Conservation (phyloP, 1,284 basidiomycete species). For the Trametes polyzona region DNA sequence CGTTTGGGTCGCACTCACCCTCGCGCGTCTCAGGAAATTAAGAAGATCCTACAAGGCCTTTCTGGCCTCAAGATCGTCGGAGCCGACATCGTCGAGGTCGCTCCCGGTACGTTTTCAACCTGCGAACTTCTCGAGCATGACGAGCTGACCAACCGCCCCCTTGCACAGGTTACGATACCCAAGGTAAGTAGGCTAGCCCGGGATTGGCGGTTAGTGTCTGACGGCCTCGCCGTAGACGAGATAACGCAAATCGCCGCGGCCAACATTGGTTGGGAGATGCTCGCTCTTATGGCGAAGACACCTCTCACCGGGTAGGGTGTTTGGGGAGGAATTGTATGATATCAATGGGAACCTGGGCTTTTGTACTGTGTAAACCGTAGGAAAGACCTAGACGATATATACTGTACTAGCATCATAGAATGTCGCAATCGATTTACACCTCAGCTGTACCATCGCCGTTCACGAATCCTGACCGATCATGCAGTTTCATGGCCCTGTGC, state of each 20-base stretch:
- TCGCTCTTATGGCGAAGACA: constrained; percentile 38
- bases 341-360: background rate
- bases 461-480: no score
- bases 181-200: constrained; percentile 30
- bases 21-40: constrained; percentile 37
- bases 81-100: constrained; percentile 45
- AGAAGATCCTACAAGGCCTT: constrained; percentile 44
- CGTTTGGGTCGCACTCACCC: background rate
- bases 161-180: constrained; percentile 33
- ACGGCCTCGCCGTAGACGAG: constrained; percentile 31
- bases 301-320: constrained; percentile 26
- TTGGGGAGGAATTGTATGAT: background rate
- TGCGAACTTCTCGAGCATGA: background rate
- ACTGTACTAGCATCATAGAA: background rate
- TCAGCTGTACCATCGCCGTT: no score
- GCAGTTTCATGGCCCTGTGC: no score
- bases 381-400: background rate
- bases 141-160: background rate
- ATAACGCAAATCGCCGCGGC: constrained; percentile 41
- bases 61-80: constrained; percentile 44
- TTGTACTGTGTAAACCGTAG: no score
- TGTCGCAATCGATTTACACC: no score
- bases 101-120: constrained; percentile 30
- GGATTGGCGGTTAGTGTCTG: no score
- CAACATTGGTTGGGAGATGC: constrained; percentile 39